Percentiles rank a stretch among this genome's conserved stretches.
These are phyloP conservation scores for Gastrodia elata DNA, from an alignment of 106 monocot genomes.

Conservation along the genomic window DNA sequence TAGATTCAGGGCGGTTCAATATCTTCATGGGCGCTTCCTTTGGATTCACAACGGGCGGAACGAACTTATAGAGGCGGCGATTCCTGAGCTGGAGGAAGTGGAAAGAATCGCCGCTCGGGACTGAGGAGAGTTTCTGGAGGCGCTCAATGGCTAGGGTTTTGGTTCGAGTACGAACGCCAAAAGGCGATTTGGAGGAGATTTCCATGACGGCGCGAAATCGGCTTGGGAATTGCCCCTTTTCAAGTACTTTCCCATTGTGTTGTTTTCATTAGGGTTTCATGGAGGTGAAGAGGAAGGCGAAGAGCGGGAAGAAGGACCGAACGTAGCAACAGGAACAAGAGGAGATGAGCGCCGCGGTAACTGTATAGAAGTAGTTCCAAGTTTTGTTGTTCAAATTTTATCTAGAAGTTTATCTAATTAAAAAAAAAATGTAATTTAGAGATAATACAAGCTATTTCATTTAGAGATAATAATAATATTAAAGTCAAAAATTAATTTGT, in stretches of 20 bases:
- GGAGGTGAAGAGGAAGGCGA: background rate
- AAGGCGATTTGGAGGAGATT: slow-evolving; percentile 20
- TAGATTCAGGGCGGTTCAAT: background rate
- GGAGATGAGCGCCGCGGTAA: too few species aligned
- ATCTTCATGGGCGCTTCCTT: background rate
- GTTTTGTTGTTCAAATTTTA: too few species aligned
- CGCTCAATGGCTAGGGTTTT: slow-evolving; percentile 45
- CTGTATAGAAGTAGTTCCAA: too few species aligned
- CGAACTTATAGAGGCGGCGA: slow-evolving; percentile 46
- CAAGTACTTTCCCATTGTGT: slow-evolving; percentile 48
- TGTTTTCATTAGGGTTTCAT: background rate
- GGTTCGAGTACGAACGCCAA: slow-evolving; percentile 47
- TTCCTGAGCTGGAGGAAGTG: slow-evolving; percentile 44
- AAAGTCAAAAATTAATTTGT: too few species aligned
- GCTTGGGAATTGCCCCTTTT: slow-evolving; percentile 31
- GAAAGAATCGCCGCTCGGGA: background rate
- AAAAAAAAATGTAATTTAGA: too few species aligned
- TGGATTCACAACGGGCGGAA: background rate
- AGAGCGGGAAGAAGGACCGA: background rate
- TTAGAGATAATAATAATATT: too few species aligned
- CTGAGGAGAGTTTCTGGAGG: slow-evolving; percentile 11
- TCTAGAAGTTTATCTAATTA: too few species aligned
- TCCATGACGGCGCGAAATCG: slow-evolving; percentile 45
- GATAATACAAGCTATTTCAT: too few species aligned
- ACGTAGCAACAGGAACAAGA: too few species aligned